A percentile compares a stretch with the other conserved stretches of the same genome.
phyloP scores from a whole-genome alignment of 1,284 basidiomycete species.

The Tylopilus sp. region DNA sequence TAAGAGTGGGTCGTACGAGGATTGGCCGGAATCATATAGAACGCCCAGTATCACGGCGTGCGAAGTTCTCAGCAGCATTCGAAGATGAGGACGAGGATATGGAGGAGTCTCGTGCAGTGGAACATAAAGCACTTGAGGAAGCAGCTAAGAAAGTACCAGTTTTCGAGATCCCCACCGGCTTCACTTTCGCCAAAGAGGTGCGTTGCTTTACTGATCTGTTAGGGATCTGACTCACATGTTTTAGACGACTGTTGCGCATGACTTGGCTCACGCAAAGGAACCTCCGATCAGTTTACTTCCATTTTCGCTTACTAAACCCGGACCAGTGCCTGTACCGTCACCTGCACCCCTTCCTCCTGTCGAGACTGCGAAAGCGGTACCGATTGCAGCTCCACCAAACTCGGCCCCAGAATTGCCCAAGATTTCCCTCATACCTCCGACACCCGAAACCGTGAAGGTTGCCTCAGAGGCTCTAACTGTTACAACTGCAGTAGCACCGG shows the following conservation, averaged over 20 bases:
- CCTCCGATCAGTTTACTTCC: conserved; percentile 72
- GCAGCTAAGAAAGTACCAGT: conserved; percentile 63
- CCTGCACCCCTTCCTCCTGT: neutral
- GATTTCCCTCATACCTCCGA: conserved; percentile 44
- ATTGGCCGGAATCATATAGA: conserved; percentile 63
- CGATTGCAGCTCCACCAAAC: conserved; percentile 9
- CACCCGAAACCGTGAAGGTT: conserved; percentile 36
- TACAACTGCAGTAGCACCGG: conserved; percentile 9
- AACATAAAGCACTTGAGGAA: conserved; percentile 60
- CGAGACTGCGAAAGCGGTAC: conserved; percentile 10
- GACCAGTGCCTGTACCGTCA: conserved; percentile 17
- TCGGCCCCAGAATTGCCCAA: conserved; percentile 25
- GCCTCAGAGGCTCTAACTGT: conserved; percentile 29
- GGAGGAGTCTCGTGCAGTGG: conserved; percentile 55
- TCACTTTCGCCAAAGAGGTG: conserved; percentile 75
- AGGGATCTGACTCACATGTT: conserved; percentile 22
- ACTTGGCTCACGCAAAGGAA: conserved; percentile 63
- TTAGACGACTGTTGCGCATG: conserved; percentile 48
- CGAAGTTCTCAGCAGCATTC: conserved; percentile 74
- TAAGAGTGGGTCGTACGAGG: conserved; percentile 73
- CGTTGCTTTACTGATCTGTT: conserved; percentile 38
- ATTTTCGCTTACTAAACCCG: conserved; percentile 66
- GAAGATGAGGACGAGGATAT: conserved; percentile 69
- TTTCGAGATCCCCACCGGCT: conserved; percentile 71
- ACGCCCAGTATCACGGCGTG: conserved; percentile 54